Base-by-base conservation (phyloP, 2,329 filamentous ascomycete species). In the Xylariaceae sp. region DNA sequence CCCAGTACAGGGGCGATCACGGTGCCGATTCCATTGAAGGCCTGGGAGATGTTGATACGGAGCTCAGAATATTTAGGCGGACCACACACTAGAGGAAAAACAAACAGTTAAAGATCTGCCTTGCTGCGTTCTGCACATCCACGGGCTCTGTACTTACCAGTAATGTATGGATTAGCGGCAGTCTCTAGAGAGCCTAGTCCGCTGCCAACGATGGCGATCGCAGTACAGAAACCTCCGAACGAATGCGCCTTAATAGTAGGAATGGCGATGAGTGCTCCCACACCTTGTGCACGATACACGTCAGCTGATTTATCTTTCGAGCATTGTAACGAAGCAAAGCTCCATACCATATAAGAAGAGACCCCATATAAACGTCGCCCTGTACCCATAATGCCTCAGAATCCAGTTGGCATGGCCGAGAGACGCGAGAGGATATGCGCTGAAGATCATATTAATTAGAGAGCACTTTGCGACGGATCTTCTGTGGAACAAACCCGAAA, bases 161-260 rank as follows among this genome's bases (percentile, higher is more conserved):
- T 85, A 61, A 90, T 86, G 74, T 88, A 91, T 0, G 89, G 88
- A 72, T 93, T 91, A 5, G 90, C 90, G 1, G 88, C 87, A 0
- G 89, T 91, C 74, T 93, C 90, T 16, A 93, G 83, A 0, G 89
- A 89, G 1, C 86, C 86, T 0, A 92, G 79, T 4, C 89, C 89
- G 54, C 86, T 87, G 26, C 89, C 90, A 56, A 92, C 88, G 60
- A 92, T 83, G 73, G 92, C 91, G 65, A 90, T 86, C 64, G 79
- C 82, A 31, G 82, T 84, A 66, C 88, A 91, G 75, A 92, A 93
- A 7, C 89, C 90, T 23, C 81, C 84, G 67, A 92, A 93, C 14
- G 85, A 89, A 53, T 82, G 79, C 31, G 83, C 82, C 62, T 83
- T 81, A 65, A 87, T 82, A 58, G 80, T 82, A 0, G 81, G 78